Evolutionary conservation across 2,329 filamentous ascomycete species (phyloP).

Genomic region (Botrytis tulipae): DNA sequence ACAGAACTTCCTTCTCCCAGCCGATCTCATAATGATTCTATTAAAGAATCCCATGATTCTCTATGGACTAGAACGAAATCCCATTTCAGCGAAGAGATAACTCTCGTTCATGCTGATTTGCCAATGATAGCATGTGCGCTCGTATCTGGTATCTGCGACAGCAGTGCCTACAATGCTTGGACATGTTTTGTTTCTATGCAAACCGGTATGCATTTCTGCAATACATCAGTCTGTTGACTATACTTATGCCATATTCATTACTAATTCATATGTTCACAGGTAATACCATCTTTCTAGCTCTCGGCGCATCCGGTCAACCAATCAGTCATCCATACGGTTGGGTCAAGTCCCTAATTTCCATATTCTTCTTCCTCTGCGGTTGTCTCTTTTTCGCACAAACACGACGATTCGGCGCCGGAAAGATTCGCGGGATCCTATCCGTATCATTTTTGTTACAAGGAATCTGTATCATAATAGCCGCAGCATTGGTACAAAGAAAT

Average conservation of each 20-base stretch:
- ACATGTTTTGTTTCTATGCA: constrained; percentile 53
- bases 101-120: constrained; percentile 37
- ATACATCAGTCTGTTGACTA: background rate
- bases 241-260: background rate
- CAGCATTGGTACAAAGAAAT: constrained; percentile 49
- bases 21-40: constrained; percentile 20
- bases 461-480: constrained; percentile 51
- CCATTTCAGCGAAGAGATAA: constrained; percentile 36
- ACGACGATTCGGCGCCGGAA: constrained; percentile 29
- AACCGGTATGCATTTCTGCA: constrained; percentile 42
- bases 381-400: constrained; percentile 48
- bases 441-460: constrained; percentile 53
- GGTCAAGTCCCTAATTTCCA: constrained; percentile 53
- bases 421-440: constrained; percentile 45
- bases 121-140: constrained; percentile 46
- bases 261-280: constrained; percentile 39
- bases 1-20: constrained; percentile 20
- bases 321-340: constrained; percentile 50
- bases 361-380: constrained; percentile 52
- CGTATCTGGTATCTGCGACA: constrained; percentile 48
- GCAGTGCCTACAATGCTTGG: constrained; percentile 48
- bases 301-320: constrained; percentile 55
- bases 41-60: constrained; percentile 18
- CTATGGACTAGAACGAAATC: background rate
- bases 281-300: constrained; percentile 62